Base-by-base conservation (phyloP, 305 asterid species). In the Withania somnifera region DNA sequence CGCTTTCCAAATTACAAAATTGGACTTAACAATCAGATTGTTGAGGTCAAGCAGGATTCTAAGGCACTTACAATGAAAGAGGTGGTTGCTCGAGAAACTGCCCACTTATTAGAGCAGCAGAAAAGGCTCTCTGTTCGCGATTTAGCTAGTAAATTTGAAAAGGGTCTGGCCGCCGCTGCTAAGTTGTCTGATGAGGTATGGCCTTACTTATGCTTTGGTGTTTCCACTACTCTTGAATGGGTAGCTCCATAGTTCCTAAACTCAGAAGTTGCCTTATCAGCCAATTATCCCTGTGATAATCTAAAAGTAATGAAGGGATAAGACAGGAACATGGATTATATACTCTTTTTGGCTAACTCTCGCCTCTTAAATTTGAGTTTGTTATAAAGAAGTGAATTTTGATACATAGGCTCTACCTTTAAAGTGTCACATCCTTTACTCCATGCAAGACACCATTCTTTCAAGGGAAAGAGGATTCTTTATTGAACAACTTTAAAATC, bases 81-180 rank as follows among this genome's bases (percentile, higher is more conserved):
- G 81, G 87, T 90, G 90, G 93, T 94, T 85, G 98, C 94, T 0
- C 85, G 94, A 85, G 99, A 94, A 87, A 95, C 98, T 64, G 92
- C 95, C 19, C 84, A 88, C 86, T 87, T 95, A 88, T 82, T 93
- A 83, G 97, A 95, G 88, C 97, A 95, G 92, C 95, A 94, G 85
- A 88, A 91, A 82, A 92, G 98, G 38, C 98, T 95, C 51, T 95
- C 99, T 0, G 99, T 95, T 32, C 98, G 99, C 6, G 98, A 95
- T 88, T 95, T 95, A 58, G 97, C 99, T 28, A 95, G 89, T 87
- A 95, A 95, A 86, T 95, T 95, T 73, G 99, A 95, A 90, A 95
- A 91, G 92, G 99, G 99, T 77, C 85, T 95, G 85, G 99, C 99
- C 82, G 97, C 97, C 56, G 99, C 99, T 61, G 92, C 95, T 42